phyloP scores from a whole-genome alignment of 306 rosid species.

The Lathyrus sativus region DNA sequence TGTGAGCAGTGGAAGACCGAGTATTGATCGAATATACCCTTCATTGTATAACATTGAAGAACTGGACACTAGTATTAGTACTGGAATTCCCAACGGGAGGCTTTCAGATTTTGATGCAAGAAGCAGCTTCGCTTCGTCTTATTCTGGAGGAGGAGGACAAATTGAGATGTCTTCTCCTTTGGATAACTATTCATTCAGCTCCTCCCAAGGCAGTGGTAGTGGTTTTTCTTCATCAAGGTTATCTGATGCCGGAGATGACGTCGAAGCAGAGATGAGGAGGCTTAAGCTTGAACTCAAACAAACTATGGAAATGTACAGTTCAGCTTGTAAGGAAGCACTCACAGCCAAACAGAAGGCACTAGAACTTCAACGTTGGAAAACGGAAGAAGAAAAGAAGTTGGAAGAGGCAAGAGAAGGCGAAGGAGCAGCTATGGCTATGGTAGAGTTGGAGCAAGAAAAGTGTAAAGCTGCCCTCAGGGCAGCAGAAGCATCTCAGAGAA shows the following conservation, averaged over 20 bases:
- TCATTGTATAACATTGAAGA: slow-evolving; percentile 32
- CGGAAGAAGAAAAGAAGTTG: slow-evolving; percentile 60
- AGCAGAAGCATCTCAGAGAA: slow-evolving; percentile 58
- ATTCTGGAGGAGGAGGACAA: slow-evolving; percentile 33
- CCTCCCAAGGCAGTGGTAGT: slow-evolving; percentile 44
- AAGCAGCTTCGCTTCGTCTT: slow-evolving; percentile 50
- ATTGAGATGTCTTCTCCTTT: slow-evolving; percentile 34
- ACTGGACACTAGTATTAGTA: slow-evolving; percentile 19
- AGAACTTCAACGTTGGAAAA: slow-evolving; percentile 73
- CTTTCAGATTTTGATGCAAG: slow-evolving; percentile 55
- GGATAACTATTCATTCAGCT: slow-evolving; percentile 39
- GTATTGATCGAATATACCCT: slow-evolving; percentile 49
- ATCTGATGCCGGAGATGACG: slow-evolving; percentile 50
- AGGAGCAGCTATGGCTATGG: slow-evolving; percentile 54
- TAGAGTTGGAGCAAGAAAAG: slow-evolving; percentile 67
- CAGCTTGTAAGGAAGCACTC: slow-evolving; percentile 82
- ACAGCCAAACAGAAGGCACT: slow-evolving; percentile 63
- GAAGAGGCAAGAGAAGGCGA: slow-evolving; percentile 56
- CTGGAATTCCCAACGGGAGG: slow-evolving; percentile 22
- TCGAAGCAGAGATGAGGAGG: slow-evolving; percentile 85
- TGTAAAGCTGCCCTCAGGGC: slow-evolving; percentile 64
- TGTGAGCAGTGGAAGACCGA: slow-evolving; percentile 64
- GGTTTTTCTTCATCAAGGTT: slow-evolving; percentile 14
- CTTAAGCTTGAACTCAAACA: slow-evolving; percentile 81
- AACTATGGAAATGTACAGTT: slow-evolving; percentile 83